Conservation (phyloP, 2,329 filamentous ascomycete genomes). For the Escovopsis sp. region DNA sequence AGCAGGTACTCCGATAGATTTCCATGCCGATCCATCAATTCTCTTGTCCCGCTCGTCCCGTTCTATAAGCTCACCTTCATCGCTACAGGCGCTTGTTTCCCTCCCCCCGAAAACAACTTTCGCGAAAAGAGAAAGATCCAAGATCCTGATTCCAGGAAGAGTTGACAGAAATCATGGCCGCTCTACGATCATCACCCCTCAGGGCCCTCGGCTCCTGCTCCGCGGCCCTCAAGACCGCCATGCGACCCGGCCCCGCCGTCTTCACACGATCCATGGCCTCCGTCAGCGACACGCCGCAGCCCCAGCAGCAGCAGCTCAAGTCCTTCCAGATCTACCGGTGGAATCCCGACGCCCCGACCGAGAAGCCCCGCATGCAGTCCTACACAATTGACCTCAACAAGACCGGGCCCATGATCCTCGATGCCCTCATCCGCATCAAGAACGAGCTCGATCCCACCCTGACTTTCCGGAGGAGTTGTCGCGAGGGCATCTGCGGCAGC, state of each 20-base stretch:
- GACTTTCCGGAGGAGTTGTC: constrained; percentile 89
- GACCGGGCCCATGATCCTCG: constrained; percentile 96
- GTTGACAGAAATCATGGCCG: constrained; percentile 26
- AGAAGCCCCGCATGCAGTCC: constrained; percentile 90
- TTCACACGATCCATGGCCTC: constrained; percentile 40
- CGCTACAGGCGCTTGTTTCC: too few relatives aligned
- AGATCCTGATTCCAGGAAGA: too few relatives aligned
- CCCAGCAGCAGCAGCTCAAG: constrained; percentile 59
- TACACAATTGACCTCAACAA: constrained; percentile 96
- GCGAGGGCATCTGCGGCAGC: constrained; percentile 96
- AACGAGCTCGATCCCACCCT: constrained; percentile 95
- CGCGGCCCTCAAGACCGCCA: constrained; percentile 22
- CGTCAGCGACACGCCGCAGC: constrained; percentile 34
- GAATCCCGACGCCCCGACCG: constrained; percentile 83
- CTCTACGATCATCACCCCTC: constrained; percentile 43
- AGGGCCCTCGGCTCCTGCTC: constrained; percentile 31
- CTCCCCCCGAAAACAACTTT: too few relatives aligned
- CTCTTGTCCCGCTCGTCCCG: too few relatives aligned
- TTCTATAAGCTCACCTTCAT: too few relatives aligned
- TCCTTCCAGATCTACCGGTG: constrained; percentile 98
- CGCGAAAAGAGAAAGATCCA: too few relatives aligned
- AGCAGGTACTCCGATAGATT: too few relatives aligned
- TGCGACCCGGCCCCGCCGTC: constrained; percentile 23
- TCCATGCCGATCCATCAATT: too few relatives aligned
- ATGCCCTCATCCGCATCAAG: constrained; percentile 96